Base-by-base conservation (phyloP, 2,329 filamentous ascomycete genomes). In the Ramularia endophylla region DNA sequence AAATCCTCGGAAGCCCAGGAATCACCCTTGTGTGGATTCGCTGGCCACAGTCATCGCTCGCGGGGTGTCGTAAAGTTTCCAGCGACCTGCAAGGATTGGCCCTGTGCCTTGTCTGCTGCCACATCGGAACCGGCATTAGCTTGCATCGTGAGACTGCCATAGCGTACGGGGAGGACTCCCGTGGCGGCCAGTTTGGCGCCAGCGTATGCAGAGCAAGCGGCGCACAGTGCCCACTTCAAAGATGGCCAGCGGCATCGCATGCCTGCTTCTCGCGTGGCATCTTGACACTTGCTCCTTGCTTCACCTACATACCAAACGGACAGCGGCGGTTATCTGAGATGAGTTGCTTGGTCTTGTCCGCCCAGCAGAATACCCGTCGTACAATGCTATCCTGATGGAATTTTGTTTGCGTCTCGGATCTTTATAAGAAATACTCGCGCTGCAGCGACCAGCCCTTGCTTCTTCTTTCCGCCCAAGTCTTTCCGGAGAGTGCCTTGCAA, bases 331-430 rank as follows among this genome's bases (percentile, higher is more conserved):
- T 43, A 40, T 47, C 44, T 46, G 47, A 47, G 42, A 52, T 52
- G 50, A 52, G 41, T 42, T 40, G 47, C 40, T 43, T 16, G 40
- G 42, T 47, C 41, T 44, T 41, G 38, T 36, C 31, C 44, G 41
- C 45, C 42, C 45, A 48, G 45, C 32, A 36, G 38, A 36, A 35
- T 38, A 36, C 29, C 27, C 29, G 50, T 53, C 40, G 43, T 46
- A 53, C 50, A 46, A 48, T 44, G 45, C 40, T 42, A 36, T 45
- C 40, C 43, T 47, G 46, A 48, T 45, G 45, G 47, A 50, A 51
- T 42, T 43, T 53, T 50, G 50, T 51, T 52, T 53, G 50, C 48
- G 45, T 44, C 50, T 44, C 50, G 41, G 40, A 35, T 43, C 30
- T 37, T 41, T 51, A 51, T 48, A 53, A 53, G 36, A 22, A 46